Evolutionary conservation across 345 rosid genomes (phyloP), one percentile per base, ranked within the genome.

Genomic region (Theobroma cacao): DNA sequence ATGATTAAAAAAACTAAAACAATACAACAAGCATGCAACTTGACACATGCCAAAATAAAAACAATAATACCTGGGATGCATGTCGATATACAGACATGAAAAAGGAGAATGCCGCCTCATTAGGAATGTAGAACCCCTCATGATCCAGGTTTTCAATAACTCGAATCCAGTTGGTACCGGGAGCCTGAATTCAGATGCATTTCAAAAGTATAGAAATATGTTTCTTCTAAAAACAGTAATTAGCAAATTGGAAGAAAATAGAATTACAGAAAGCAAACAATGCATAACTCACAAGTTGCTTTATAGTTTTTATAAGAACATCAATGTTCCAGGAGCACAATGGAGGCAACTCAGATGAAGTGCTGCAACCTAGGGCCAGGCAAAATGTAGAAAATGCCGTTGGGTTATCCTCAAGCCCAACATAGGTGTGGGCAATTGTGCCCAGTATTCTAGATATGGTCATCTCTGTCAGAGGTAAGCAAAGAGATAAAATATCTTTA

Each of bases 121-220:
- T 87, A 66, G 98, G 98, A 83, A 92, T 80, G 80, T 82, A 85
- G 82, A 96, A 96, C 47, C 97, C 98, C 70, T 91, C 97, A 50
- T 96, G 88, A 86, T 96, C 99, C 75, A 96, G 86, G 74, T 87
- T 86, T 82, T 94, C 98, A 74, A 92, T 79, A 69, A 94, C 98
- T 77, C 81, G 80, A 59, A 80, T 79, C 99, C 98, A 96, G 85
- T 88, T 85, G 80, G 89, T 94, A 85, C 79, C 85, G 77, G 98
- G 98, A 76, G 97, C 98, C 99, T 93, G 88, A n/a, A 83, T 65
- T 65, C 36, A 72, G 26, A 71, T 14, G 61, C 40, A 74, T 67
- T 22, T 31, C 74, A 69, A 74, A 50, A 28, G 61, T 30, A 66
- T 28, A 63, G 40, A 17, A 10, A 61, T 13, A 28, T 28, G 40